Conservation (phyloP, 176 grass and related monocot genomes). For the Zoysia japonica region DNA sequence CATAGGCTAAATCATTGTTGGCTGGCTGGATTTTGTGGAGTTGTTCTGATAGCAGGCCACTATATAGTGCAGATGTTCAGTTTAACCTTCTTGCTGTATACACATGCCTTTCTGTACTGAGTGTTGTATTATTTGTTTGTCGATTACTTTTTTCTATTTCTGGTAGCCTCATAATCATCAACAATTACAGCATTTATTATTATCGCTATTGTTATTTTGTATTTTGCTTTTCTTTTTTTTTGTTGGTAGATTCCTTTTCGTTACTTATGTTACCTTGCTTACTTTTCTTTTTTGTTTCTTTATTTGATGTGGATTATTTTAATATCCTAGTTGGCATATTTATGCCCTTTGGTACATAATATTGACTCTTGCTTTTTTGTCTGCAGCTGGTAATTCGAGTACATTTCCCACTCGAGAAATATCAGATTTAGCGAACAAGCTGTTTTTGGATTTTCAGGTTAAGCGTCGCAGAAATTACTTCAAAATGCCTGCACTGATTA, state of each 20-base stretch:
- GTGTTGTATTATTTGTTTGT: neutral
- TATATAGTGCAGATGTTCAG: neutral
- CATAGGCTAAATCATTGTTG: neutral
- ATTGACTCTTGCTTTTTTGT: slow-evolving; percentile 12
- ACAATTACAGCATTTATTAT: neutral
- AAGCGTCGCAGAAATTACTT: slow-evolving; percentile 72
- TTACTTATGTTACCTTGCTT: neutral
- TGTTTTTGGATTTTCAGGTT: slow-evolving; percentile 67
- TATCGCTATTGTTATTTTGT: neutral
- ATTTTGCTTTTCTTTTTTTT: neutral
- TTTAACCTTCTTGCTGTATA: neutral
- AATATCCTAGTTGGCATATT: neutral
- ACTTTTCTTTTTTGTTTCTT: neutral
- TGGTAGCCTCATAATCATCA: neutral
- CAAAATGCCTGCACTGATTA: slow-evolving; percentile 86
- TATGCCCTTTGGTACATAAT: neutral
- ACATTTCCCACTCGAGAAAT: slow-evolving; percentile 60
- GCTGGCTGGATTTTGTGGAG: neutral
- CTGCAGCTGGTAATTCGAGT: slow-evolving; percentile 65
- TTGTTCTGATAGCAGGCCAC: neutral
- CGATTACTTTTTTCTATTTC: neutral
- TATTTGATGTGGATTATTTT: neutral
- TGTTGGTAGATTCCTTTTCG: neutral
- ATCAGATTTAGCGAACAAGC: slow-evolving; percentile 61
- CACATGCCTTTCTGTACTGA: neutral